Percentiles rank a stretch among this genome's conserved stretches.
These are phyloP conservation scores for Boletus vinaceobasis DNA, from an alignment of 768 basidiomycete genomes.

Conservation along the genomic window DNA sequence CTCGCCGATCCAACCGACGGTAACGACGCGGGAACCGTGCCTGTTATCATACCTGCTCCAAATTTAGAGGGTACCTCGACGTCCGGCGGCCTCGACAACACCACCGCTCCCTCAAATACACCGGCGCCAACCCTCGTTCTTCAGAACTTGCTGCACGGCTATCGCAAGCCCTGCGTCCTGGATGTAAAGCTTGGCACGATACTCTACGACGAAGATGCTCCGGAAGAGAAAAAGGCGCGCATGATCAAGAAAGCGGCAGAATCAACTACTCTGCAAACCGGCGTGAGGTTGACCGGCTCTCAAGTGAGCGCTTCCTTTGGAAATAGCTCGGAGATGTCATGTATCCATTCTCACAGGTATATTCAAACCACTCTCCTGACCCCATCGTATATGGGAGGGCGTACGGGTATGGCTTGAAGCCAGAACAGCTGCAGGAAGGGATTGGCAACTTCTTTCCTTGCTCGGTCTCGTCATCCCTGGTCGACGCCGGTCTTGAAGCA, in stretches of 20 bases:
- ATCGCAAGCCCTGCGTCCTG: slow-evolving; percentile 78
- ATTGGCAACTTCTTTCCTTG: slow-evolving; percentile 77
- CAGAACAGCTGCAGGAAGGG: slow-evolving; percentile 69
- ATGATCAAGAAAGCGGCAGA: slow-evolving; percentile 69
- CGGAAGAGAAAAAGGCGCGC: slow-evolving; percentile 69
- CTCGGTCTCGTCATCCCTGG: slow-evolving; percentile 15
- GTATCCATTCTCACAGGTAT: slow-evolving; percentile 49
- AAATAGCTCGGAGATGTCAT: neutral
- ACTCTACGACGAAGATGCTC: slow-evolving; percentile 69
- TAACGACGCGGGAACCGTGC: slow-evolving; percentile 1
- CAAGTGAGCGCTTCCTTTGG: slow-evolving; percentile 56
- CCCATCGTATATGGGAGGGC: slow-evolving; percentile 64
- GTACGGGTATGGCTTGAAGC: slow-evolving; percentile 75
- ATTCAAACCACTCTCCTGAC: slow-evolving; percentile 54
- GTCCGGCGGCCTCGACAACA: neutral
- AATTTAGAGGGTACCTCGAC: slow-evolving; percentile 46
- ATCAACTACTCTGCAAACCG: slow-evolving; percentile 74
- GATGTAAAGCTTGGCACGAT: slow-evolving; percentile 93
- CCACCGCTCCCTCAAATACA: neutral
- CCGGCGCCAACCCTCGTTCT: slow-evolving; percentile 70
- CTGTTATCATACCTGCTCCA: slow-evolving; percentile 22
- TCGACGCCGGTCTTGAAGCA: slow-evolving; percentile 3
- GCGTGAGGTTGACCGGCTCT: slow-evolving; percentile 84
- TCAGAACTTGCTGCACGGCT: slow-evolving; percentile 75
- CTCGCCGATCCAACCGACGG: slow-evolving; percentile 16